phyloP scores from a whole-genome alignment of 495 filamentous ascomycete genomes.

The Amphirosellinia nigrospora region DNA sequence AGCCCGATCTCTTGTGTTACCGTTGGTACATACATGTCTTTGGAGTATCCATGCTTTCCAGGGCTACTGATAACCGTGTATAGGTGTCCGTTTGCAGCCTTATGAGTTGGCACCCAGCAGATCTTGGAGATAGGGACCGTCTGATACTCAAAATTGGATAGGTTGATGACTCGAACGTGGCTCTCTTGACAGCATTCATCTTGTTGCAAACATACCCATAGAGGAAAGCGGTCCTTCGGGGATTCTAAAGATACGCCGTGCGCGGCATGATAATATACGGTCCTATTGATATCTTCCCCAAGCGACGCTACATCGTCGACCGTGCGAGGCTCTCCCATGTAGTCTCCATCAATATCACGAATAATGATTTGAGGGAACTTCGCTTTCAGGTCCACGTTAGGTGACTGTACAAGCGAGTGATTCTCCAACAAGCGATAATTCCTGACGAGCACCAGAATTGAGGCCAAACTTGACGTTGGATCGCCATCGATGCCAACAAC shows the following conservation, averaged over 20 bases:
- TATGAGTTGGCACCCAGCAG: constrained; percentile 41
- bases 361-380: not conserved
- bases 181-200: not conserved
- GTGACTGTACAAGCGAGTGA: constrained; percentile 13
- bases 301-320: constrained; percentile 16
- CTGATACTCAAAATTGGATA: constrained; percentile 32
- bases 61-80: constrained; percentile 42
- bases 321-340: constrained; percentile 31
- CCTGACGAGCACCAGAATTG: constrained; percentile 8
- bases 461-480: not conserved
- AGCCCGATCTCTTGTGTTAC: constrained; percentile 27
- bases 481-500: not conserved
- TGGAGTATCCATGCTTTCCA: constrained; percentile 23
- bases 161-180: constrained; percentile 37
- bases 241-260: constrained; percentile 36
- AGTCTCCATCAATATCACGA: not conserved
- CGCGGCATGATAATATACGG: constrained; percentile 28
- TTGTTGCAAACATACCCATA: constrained; percentile 32
- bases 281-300: constrained; percentile 25
- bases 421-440: constrained; percentile 10
- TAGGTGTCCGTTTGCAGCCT: constrained; percentile 31
- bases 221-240: constrained; percentile 20
- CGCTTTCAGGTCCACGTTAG: not conserved
- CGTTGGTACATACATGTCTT: constrained; percentile 7
- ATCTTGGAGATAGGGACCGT: constrained; percentile 31